Conservation (phyloP, 2,329 filamentous ascomycete species). For the Epichloe typhina region DNA sequence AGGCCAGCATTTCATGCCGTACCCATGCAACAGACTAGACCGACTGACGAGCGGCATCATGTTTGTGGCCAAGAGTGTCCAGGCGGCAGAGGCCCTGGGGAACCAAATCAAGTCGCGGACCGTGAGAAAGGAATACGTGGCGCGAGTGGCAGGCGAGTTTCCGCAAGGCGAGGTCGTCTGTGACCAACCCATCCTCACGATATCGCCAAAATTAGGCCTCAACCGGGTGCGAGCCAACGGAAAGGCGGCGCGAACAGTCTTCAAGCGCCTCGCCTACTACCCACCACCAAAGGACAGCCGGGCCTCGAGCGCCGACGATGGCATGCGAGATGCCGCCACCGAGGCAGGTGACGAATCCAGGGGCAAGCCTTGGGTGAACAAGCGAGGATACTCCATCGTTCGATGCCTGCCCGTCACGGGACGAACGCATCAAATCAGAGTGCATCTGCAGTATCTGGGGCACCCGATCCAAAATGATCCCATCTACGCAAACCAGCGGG, state of each 20-base stretch:
- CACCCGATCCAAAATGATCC: constrained; percentile 96
- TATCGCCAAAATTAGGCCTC: constrained; percentile 87
- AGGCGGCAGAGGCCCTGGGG: constrained; percentile 65
- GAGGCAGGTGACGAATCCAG: constrained; percentile 8
- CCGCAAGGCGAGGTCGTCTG: constrained; percentile 85
- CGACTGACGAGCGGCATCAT: constrained; percentile 91
- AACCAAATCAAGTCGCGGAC: constrained; percentile 66
- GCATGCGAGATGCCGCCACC: not conserved
- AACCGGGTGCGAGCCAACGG: constrained; percentile 91
- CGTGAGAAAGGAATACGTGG: constrained; percentile 90
- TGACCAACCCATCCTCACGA: constrained; percentile 84
- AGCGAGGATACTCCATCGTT: constrained; percentile 83
- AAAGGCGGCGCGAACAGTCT: constrained; percentile 80
- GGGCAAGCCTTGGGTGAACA: constrained; percentile 31
- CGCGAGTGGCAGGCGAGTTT: constrained; percentile 80
- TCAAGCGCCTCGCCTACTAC: constrained; percentile 87
- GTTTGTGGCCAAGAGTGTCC: constrained; percentile 84
- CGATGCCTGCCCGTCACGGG: constrained; percentile 88
- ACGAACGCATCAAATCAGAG: constrained; percentile 85
- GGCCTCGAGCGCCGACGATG: constrained; percentile 10
- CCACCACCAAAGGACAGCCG: constrained; percentile 40
- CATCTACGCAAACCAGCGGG: constrained; percentile 88
- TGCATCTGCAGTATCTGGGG: constrained; percentile 87
- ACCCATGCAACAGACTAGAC: constrained; percentile 86
- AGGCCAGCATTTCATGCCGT: constrained; percentile 38